These are phyloP conservation scores for Pythium scleroteichum DNA, from an alignment of 352 stramenopile species.

Conservation along the genomic window DNA sequence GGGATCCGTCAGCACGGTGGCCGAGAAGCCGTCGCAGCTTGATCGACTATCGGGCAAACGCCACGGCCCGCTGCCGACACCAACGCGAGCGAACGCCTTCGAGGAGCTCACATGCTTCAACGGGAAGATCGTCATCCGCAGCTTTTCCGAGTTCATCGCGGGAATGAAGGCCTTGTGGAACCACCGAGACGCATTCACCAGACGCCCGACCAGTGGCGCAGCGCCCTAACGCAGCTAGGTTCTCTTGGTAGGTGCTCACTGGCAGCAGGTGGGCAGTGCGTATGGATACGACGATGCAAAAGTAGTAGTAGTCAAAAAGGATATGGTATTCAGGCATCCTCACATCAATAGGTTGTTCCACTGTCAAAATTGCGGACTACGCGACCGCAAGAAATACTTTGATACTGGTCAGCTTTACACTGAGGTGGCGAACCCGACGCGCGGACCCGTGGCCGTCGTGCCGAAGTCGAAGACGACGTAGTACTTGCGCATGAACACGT, in stretches of 20 bases:
- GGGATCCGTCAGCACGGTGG: conserved; percentile 1
- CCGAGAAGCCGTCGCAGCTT: conserved; percentile 17
- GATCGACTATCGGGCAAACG: conserved; percentile 5
- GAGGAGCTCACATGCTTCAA: conserved; percentile 15
- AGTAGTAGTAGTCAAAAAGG: too few species aligned
- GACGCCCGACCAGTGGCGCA: too few species aligned
- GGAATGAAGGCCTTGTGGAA: conserved; percentile 16
- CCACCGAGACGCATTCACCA: background rate
- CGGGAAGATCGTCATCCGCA: conserved; percentile 13
- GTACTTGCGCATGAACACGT: conserved; percentile 96
- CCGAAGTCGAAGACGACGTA: conserved; percentile 94
- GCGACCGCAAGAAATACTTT: too few species aligned
- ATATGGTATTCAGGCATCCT: too few species aligned
- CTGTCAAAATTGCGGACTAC: too few species aligned
- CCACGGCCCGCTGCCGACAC: background rate
- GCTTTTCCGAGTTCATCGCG: conserved; percentile 17
- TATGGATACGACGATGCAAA: too few species aligned
- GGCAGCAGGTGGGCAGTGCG: too few species aligned
- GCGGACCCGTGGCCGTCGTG: conserved; percentile 63
- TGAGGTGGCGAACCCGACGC: conserved; percentile 83
- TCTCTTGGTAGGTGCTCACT: too few species aligned
- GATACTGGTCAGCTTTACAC: conserved; percentile 34
- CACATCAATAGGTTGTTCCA: too few species aligned
- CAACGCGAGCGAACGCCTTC: conserved; percentile 16
- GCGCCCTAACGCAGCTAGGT: too few species aligned